Conservation (phyloP, 2,329 filamentous ascomycete genomes). For the Xylariaceae sp. region DNA sequence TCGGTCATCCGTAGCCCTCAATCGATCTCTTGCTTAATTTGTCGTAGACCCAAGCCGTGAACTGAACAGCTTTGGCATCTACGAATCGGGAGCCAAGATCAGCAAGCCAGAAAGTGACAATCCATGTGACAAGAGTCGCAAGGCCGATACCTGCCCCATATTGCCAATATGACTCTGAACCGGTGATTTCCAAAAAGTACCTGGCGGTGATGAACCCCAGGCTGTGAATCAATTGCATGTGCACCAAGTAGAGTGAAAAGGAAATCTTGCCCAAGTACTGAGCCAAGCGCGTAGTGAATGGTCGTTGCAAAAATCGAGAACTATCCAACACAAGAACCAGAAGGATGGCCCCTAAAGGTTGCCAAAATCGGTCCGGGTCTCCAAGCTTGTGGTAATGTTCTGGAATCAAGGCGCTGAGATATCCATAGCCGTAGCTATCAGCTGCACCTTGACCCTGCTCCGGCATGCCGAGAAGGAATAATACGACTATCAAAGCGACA, state of each 20-base stretch:
- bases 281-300: conserved; percentile 27
- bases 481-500: conserved; percentile 8
- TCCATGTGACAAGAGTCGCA: conserved; percentile 12
- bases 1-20: neutral
- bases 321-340: conserved; percentile 25
- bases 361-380: conserved; percentile 26
- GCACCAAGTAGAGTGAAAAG: conserved; percentile 27
- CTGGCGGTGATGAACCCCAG: conserved; percentile 17
- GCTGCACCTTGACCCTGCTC: conserved; percentile 16
- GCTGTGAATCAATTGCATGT: conserved; percentile 24
- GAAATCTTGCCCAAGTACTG: conserved; percentile 29
- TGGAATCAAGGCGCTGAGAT: conserved; percentile 20
- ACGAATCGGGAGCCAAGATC: conserved; percentile 23
- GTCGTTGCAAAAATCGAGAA: conserved; percentile 19
- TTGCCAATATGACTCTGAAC: conserved; percentile 9
- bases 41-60: conserved; percentile 17
- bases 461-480: conserved; percentile 25
- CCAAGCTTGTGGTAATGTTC: conserved; percentile 10
- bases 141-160: conserved; percentile 15
- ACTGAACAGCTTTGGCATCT: conserved; percentile 20
- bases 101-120: conserved; percentile 18
- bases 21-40: conserved; percentile 10
- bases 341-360: conserved; percentile 22
- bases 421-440: conserved; percentile 20
- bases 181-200: conserved; percentile 10